Base-by-base conservation (phyloP, 2,329 filamentous ascomycete genomes). In the Tothia fuscella region DNA sequence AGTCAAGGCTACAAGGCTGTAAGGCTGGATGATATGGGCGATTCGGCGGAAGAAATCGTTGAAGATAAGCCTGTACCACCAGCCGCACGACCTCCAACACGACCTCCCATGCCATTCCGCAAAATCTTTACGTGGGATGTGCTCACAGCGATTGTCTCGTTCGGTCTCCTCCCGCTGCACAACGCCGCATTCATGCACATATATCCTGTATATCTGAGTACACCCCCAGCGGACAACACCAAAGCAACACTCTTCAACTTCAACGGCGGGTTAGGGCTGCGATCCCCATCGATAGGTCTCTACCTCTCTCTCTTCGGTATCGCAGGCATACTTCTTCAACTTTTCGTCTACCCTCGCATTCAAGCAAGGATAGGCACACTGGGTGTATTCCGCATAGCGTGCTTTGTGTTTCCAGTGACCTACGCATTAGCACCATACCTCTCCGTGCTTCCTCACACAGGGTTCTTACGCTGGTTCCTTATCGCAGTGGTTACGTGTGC, bases 151-250 rank as follows among this genome's bases (percentile, higher is more conserved):
- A 52, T 82, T 2, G 50, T 78, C 32, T 68, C 68, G 4, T 72
- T 75, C 46, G 74, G 74, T 16, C 66, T 81, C 24, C 71, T 79
- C 45, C 73, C 76, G 39, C 71, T 80, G 51, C 77, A 81, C 57
- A 63, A 80, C 39, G 76, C 76, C 41, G 75, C 78, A 17, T 83
- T 82, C 64, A 80, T 81, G 56, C 70, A 77, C 1, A 70, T 83
- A 33, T 80, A 75, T 59, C 79, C 80, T 47, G 67, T 80, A 41
- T 82, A 83, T 55, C 65, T 84, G 29, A 80, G 79, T 1, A 79
- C 72, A 67, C 43, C 62, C 5, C 50, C 54, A 12, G 54, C 59
- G 56, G 0, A 24, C 17, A 57, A 71, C 49, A 50, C 56, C 49
- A 48, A 48, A 56, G 45, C 17, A 25, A 42, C 38, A 17, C 13